phyloP scores from a whole-genome alignment of 2,329 filamentous ascomycete genomes.

The Fusarium paranaense region DNA sequence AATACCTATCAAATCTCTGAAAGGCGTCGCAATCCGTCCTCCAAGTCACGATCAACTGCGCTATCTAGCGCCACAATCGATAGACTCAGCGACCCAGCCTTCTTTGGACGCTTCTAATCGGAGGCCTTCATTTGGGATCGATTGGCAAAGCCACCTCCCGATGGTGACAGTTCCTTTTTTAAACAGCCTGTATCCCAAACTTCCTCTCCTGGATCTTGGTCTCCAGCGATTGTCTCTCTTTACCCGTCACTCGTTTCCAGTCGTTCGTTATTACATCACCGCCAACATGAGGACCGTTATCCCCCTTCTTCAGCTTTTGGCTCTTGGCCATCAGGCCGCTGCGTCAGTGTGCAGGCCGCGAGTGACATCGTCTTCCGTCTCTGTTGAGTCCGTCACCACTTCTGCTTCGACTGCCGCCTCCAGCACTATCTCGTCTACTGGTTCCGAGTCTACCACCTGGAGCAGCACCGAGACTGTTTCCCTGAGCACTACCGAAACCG shows the following conservation, averaged over 20 bases:
- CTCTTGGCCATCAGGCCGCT: not conserved
- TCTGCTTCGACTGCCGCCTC: not conserved
- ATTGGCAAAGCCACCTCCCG: not conserved
- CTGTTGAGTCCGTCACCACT: not conserved
- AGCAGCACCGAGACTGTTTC: not conserved
- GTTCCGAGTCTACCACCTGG: not conserved
- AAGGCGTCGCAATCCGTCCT: not conserved
- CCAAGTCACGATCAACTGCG: not conserved
- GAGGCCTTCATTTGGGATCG: not conserved
- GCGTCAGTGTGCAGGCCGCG: not conserved
- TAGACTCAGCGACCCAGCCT: not conserved
- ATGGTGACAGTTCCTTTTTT: not conserved
- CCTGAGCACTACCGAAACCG: not conserved
- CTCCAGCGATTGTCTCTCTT: not conserved
- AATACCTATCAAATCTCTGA: not conserved
- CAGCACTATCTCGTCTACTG: not conserved
- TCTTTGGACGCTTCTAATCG: not conserved
- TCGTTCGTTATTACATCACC: not conserved
- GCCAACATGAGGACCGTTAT: not conserved
- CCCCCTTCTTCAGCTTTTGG: not conserved
- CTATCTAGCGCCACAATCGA: not conserved
- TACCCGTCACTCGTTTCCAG: not conserved
- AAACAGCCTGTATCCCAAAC: not conserved
- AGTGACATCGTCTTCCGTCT: not conserved
- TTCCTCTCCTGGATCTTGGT: not conserved